Evolutionary conservation across 2,329 filamentous ascomycete genomes (phyloP), one percentile per base, ranked within the genome.

Genomic region (Diplodia mutila): DNA sequence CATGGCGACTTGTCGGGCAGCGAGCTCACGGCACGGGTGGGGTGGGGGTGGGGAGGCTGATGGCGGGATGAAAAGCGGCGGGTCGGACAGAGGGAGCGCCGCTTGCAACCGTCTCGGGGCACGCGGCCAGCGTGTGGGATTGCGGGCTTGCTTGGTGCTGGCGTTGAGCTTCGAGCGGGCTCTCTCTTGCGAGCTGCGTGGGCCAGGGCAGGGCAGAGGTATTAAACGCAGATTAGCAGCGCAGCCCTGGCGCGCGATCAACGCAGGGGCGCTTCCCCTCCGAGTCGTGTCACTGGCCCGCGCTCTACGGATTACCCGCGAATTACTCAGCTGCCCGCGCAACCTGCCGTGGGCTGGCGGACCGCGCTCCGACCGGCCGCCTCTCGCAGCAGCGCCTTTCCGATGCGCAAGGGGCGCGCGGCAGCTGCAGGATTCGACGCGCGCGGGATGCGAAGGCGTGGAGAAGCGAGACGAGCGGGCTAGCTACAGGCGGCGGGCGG

Each of bases 171-270:
- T 21, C 21, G 32, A 34, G 32, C 9, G 21, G 21, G 29, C n/a
- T 37, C 32, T 34, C 32, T 34, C 9, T 9, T 7, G 32, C 32
- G 32, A 34, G 14, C 42, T 11, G 55, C 37, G 37, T 46, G 55
- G 55, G 55, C 55, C 55, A 59, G 55, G 55, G 57, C 39, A 61
- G 57, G 34, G 57, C 57, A 42, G 57, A 61, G 39, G 57, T 61
- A 61, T 61, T 61, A 61, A 61, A 21, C 55, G 55, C 55, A 61
- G 55, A 61, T 61, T 61, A 48, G 55, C 54, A 57, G 54, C 54
- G 21, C 49, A 29, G 49, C 49, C 49, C 21, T 54, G 18, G 52
- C 55, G 54, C 29, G 34, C 21, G 55, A 61, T 61, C 57, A 25
- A 25, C 57, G 42, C 57, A 61, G 57, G 57, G 57, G 42, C 25